A percentile compares a stretch with the other conserved stretches of the same genome.
phyloP scores from a whole-genome alignment of 2,329 filamentous ascomycete species.

The Fusarium sp. region DNA sequence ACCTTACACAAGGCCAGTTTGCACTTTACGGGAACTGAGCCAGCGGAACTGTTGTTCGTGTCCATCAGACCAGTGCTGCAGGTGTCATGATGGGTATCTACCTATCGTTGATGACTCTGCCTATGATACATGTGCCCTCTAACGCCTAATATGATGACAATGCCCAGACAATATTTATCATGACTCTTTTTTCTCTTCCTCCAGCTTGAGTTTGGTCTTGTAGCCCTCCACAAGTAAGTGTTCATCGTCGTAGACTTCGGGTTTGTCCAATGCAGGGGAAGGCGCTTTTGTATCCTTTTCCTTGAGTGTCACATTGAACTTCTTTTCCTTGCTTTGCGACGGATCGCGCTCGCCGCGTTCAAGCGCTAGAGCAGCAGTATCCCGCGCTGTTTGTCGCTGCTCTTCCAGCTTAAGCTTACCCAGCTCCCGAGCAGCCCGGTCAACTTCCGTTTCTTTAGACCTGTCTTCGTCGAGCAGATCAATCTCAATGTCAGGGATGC shows the following conservation, averaged over 20 bases:
- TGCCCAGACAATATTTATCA: not conserved
- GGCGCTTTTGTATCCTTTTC: conserved; percentile 57
- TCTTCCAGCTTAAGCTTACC: conserved; percentile 57
- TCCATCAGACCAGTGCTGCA: not conserved
- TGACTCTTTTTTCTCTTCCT: conserved; percentile 18
- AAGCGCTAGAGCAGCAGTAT: conserved; percentile 57
- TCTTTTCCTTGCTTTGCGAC: conserved; percentile 47
- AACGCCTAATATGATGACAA: conserved; percentile 29
- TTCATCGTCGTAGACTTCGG: conserved; percentile 48
- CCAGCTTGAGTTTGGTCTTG: conserved; percentile 49
- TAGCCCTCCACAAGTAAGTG: conserved; percentile 63
- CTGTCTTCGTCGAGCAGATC: conserved; percentile 74
- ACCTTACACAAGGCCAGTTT: conserved; percentile 38
- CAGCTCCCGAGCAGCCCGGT: conserved; percentile 50
- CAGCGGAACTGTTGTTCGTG: conserved; percentile 4
- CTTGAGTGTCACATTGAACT: conserved; percentile 59
- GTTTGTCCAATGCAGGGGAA: conserved; percentile 33
- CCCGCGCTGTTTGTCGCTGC: conserved; percentile 51
- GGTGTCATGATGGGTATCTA: conserved; percentile 28
- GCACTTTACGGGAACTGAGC: conserved; percentile 24
- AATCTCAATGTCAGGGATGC: conserved; percentile 64
- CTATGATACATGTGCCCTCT: conserved; percentile 16
- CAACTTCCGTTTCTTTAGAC: conserved; percentile 55
- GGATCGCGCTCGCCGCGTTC: conserved; percentile 55
- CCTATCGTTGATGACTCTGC: conserved; percentile 15